A percentile compares a stretch with the other conserved stretches of the same genome.
These are phyloP conservation scores for Serendipita sp. DNA, from an alignment of 768 basidiomycete species.

Conservation along the genomic window DNA sequence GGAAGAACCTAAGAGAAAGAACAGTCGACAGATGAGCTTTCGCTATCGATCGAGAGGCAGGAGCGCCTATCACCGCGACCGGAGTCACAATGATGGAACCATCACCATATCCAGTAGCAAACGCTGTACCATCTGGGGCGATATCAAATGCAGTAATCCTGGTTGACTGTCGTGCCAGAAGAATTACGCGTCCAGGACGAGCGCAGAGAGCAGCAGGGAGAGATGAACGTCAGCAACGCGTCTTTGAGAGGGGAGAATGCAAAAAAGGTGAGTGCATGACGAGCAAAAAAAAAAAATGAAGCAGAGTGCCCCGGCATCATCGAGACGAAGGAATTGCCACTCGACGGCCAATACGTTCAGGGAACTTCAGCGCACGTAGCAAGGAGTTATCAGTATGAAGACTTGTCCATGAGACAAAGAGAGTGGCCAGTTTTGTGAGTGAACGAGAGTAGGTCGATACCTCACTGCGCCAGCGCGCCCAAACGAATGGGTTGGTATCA, in stretches of 20 bases:
- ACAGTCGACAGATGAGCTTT: constrained; percentile 37
- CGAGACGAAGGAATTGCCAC: not conserved
- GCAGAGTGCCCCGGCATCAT: no score
- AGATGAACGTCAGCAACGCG: not conserved
- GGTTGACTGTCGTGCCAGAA: constrained; percentile 24
- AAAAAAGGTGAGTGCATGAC: no score
- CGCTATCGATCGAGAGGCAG: constrained; percentile 18
- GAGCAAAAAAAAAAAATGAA: no score
- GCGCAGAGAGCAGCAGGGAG: not conserved
- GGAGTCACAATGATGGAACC: constrained; percentile 41
- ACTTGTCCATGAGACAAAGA: no score
- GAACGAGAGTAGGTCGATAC: not conserved
- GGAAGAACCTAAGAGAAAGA: constrained; percentile 48
- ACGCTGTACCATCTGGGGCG: constrained; percentile 40
- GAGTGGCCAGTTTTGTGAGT: no score
- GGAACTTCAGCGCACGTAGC: not conserved
- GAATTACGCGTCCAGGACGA: not conserved
- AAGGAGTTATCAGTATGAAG: not conserved
- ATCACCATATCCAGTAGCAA: constrained; percentile 45
- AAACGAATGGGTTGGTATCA: not conserved
- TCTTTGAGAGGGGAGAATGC: constrained; percentile 17
- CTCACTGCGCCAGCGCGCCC: constrained; percentile 6
- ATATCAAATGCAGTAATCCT: constrained; percentile 49
- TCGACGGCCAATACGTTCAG: no score
- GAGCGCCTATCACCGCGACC: constrained; percentile 10